These are phyloP conservation scores for Metschnikowia bowlesiae DNA, from an alignment of 805 yeast genomes.

Conservation along the genomic window DNA sequence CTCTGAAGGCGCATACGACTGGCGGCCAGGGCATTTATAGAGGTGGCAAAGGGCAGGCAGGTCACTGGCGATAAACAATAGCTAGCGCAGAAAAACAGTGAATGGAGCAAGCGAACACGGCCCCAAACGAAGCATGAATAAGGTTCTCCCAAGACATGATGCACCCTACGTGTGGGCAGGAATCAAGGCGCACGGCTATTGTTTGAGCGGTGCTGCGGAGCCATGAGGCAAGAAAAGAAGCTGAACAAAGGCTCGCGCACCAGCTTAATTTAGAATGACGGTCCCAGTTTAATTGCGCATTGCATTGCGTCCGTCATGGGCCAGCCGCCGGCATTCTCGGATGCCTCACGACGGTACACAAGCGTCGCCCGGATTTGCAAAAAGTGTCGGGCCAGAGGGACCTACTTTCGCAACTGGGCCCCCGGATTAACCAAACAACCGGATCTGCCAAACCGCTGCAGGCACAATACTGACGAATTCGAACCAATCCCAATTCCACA, in stretches of 20 bases:
- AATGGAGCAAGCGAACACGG: background rate
- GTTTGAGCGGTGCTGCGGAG: background rate
- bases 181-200: background rate
- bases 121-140: background rate
- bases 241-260: background rate
- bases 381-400: background rate
- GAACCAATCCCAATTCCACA: too few species aligned
- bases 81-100: background rate
- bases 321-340: background rate
- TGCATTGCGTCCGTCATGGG: conserved; percentile 1
- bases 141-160: background rate
- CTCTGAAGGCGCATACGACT: background rate
- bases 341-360: background rate
- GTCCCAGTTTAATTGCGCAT: conserved; percentile 2
- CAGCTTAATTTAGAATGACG: conserved; percentile 1
- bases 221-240: background rate
- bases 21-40: background rate
- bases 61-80: background rate
- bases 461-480: too few species aligned
- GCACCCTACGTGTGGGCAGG: background rate
- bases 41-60: background rate
- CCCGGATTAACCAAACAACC: too few species aligned
- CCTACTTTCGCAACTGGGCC: too few species aligned
- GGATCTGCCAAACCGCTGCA: too few species aligned
- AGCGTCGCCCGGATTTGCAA: background rate